Conservation (phyloP, 345 rosid species). For the Acer saccharum region DNA sequence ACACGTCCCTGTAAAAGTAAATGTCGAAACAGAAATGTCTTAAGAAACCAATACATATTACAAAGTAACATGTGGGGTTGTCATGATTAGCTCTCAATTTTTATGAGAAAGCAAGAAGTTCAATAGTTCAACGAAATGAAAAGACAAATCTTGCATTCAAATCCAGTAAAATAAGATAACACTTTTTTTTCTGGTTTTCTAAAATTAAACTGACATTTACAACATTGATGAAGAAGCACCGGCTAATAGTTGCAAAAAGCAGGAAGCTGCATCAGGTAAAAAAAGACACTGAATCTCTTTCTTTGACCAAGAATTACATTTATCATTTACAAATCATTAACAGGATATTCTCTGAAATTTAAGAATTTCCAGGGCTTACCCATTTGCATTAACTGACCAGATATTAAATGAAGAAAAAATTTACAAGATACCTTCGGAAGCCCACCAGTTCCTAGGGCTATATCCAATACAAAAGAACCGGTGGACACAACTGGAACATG, state of each 20-base stretch:
- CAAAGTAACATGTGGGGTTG: background rate
- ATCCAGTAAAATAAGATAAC: background rate
- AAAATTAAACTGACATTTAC: background rate
- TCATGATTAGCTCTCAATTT: background rate
- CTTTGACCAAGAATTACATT: background rate
- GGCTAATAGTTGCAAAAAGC: background rate
- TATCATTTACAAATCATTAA: background rate
- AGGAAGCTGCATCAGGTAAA: background rate
- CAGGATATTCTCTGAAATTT: constrained; percentile 1
- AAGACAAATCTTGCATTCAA: background rate
- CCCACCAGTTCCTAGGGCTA: constrained; percentile 91
- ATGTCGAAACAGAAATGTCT: constrained; percentile 17
- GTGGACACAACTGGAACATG: constrained; percentile 86
- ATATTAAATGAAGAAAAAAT: background rate
- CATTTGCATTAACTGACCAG: background rate
- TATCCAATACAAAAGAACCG: constrained; percentile 82
- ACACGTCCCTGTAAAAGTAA: constrained; percentile 76
- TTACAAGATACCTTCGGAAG: constrained; percentile 74
- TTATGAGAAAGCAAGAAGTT: background rate
- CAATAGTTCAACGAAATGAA: background rate
- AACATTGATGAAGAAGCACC: background rate
- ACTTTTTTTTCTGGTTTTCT: background rate
- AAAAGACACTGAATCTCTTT: background rate
- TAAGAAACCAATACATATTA: constrained; percentile 23
- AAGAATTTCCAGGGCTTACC: background rate